Evolutionary conservation across 768 basidiomycete genomes (phyloP), one percentile per base, ranked within the genome.

Genomic region (Candolleomyces eurysporus): DNA sequence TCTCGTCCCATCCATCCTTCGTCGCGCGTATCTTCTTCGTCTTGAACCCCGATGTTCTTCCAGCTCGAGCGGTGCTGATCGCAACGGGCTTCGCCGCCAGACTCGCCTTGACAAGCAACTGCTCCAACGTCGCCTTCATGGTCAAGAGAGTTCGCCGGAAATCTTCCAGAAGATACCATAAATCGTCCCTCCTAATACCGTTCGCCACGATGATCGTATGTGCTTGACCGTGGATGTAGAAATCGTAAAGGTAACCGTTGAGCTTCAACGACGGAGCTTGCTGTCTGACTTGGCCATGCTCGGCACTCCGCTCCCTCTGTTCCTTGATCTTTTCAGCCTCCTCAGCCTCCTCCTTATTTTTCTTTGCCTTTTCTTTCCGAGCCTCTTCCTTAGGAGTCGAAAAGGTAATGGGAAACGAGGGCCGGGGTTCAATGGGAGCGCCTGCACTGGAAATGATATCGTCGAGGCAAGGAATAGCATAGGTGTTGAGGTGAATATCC

Each of bases 181-280:
- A 62, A 26, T 89, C 86, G 9, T 85, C 85, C 5, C 72, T 68
- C n/a, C 86, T 73, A 48, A 89, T 85, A 1, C 79, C 84, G 55
- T 89, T 89, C 5, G 85, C 84, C 0, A 63, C 63, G 11, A 73
- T 75, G 39, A 89, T 69, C 1, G 83, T 74, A 2, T 71, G 67
- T 7, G 75, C 72, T 66, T 87, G 86, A 0, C 89, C 90, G 60
- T 91, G 90, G 0, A 69, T 79, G 67, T 82, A 89, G 71, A 89
- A 91, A 66, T 91, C 90, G 49, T 83, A 73, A 16, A 90, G 69
- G 65, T 89, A 89, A 0, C 86, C 88, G 61, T 90, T 90, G 49
- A 89, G 75, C 1, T 67, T 65, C 52, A 71, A 65, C 52, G 68
- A 65, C 9, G 53, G 19, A 22, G 30, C 21, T 40, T 43, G 36